Evolutionary conservation across 2,329 filamentous ascomycete species (phyloP), one percentile per base, ranked within the genome.

Genomic region (Trichoderma sp.): DNA sequence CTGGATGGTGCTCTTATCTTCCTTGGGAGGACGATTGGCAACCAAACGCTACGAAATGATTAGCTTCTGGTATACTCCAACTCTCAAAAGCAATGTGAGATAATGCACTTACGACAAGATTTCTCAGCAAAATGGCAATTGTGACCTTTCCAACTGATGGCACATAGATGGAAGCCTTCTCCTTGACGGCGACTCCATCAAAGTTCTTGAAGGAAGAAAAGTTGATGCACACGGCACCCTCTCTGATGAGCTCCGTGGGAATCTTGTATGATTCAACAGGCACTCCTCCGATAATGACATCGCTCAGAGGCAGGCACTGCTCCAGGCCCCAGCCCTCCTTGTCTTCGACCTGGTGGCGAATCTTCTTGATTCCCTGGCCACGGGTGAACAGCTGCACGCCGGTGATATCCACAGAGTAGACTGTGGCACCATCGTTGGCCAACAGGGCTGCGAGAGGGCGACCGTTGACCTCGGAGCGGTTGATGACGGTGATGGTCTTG

Each of bases 111-210:
- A 96, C 92, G 77, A 98, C 85, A 43, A 98, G 82, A 77, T 99
- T 99, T 68, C 96, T 86, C 76, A 98, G 83, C 69, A 99, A 82
- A 39, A 97, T 90, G 18, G 95, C 92, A 78, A 98, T 98, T 0
- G 96, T 99, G 59, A 98, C 95, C 83, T 98, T 99, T 74, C 96
- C 96, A 73, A 97, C 96, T 0, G 95, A 96, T 1, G 96, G 96
- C 21, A 98, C 94, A 75, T 97, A 99, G 75, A 99, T 97, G 5
- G 93, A 94, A 2, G 96, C 96, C 83, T 94, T 97, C 79, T 97
- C 92, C 82, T 97, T 98, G 73, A 98, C 89, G 59, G 92, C 91
- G 0, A 91, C 89, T 1, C 86, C 86, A 70, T 90, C 90, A 80
- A 98, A 98, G 82, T 99, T 98, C 83, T 94, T 93, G 80, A 92